These are phyloP conservation scores for Climacium dendroides DNA, from an alignment of 225 moss, liverwort and hornwort genomes.

Conservation along the genomic window DNA sequence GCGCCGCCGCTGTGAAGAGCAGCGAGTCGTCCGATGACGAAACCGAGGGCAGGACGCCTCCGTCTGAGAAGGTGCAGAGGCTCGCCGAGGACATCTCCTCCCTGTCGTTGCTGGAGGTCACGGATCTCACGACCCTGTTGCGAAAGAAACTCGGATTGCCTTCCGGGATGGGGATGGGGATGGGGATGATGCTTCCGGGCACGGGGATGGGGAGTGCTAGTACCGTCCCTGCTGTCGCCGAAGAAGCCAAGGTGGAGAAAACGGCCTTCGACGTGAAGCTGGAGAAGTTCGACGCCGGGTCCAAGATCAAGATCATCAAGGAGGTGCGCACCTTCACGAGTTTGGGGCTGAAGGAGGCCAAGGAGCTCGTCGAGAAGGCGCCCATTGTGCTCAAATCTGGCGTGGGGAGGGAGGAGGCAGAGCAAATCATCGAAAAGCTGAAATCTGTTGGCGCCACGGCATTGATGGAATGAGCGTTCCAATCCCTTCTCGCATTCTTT, in stretches of 20 bases:
- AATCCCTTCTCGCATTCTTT: neutral
- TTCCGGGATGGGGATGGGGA: constrained; percentile 47
- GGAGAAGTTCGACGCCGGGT: constrained; percentile 75
- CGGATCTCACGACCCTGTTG: constrained; percentile 59
- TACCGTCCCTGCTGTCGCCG: constrained; percentile 14
- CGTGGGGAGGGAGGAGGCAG: constrained; percentile 70
- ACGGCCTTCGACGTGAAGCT: constrained; percentile 75
- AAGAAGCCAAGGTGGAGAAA: constrained; percentile 70
- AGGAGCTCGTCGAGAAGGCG: constrained; percentile 88
- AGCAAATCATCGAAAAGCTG: constrained; percentile 74
- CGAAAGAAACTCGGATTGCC: constrained; percentile 66
- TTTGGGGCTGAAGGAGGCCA: constrained; percentile 81
- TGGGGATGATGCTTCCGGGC: constrained; percentile 61
- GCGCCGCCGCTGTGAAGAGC: constrained; percentile 16
- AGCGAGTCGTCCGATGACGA: constrained; percentile 64
- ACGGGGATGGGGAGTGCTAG: constrained; percentile 26
- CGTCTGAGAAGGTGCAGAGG: constrained; percentile 63
- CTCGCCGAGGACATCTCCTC: constrained; percentile 74
- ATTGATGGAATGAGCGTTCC: constrained; percentile 51
- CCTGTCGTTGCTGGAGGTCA: constrained; percentile 63
- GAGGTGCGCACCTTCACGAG: constrained; percentile 81
- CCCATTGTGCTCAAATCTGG: constrained; percentile 68
- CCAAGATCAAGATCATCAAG: constrained; percentile 90
- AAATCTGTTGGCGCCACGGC: constrained; percentile 69
- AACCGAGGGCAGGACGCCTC: constrained; percentile 43